A percentile compares a stretch with the other conserved stretches of the same genome.
phyloP scores from a whole-genome alignment of 2,329 filamentous ascomycete genomes.

The Arthrinium phaeospermum region DNA sequence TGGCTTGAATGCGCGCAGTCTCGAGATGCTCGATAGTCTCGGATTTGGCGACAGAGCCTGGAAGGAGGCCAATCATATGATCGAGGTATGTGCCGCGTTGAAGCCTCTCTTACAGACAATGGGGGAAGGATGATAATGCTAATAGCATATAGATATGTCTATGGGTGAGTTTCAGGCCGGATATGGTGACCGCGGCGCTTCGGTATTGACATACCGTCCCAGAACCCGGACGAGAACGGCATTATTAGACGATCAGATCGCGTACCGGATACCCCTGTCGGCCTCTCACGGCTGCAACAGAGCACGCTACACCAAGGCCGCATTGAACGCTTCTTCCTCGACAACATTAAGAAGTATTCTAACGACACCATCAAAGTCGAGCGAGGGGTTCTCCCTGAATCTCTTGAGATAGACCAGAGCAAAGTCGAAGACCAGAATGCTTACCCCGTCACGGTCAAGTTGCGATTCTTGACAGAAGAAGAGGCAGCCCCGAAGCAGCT shows the following conservation, averaged over 20 bases:
- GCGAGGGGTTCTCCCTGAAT: conserved; percentile 62
- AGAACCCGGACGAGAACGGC: conserved; percentile 68
- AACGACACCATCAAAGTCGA: conserved; percentile 59
- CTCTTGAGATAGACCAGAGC: conserved; percentile 58
- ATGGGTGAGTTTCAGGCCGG: conserved; percentile 32
- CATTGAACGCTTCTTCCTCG: conserved; percentile 70
- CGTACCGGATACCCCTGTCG: conserved; percentile 66
- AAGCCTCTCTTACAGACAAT: background rate
- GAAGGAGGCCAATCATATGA: conserved; percentile 72
- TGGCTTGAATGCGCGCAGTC: conserved; percentile 64
- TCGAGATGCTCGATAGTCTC: conserved; percentile 76
- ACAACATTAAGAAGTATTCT: conserved; percentile 61
- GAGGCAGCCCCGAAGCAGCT: conserved; percentile 56
- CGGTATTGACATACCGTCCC: background rate
- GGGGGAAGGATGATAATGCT: background rate
- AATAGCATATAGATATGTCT: conserved; percentile 34
- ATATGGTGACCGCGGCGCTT: background rate
- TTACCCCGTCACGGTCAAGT: conserved; percentile 65
- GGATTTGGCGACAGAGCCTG: conserved; percentile 68
- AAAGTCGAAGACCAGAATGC: conserved; percentile 53
- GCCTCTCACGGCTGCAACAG: conserved; percentile 67
- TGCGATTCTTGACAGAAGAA: conserved; percentile 63
- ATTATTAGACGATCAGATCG: conserved; percentile 62
- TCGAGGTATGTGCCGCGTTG: conserved; percentile 56
- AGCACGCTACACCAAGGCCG: conserved; percentile 74